Evolutionary conservation across 2,329 filamentous ascomycete species (phyloP).

Genomic region (Pestalotiopsis sp.): DNA sequence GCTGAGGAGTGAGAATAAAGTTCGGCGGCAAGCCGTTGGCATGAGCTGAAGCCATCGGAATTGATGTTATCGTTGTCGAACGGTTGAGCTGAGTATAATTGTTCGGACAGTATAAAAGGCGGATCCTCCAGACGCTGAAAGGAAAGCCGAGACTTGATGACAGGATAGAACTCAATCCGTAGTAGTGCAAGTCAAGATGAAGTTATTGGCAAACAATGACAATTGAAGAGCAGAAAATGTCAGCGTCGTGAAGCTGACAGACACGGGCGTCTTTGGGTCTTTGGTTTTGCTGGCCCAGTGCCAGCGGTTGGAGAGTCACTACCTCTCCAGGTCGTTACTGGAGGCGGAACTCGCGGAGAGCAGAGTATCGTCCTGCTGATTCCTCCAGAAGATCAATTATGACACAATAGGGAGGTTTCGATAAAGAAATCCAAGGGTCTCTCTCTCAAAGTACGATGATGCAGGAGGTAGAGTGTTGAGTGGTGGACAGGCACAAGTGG

Average conservation of each 20-base stretch:
- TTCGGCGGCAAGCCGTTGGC: slow-evolving; percentile 45
- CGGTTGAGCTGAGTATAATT: not conserved
- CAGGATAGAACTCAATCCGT: not conserved
- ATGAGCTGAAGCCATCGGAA: slow-evolving; percentile 4
- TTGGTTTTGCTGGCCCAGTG: not conserved
- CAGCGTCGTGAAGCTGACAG: slow-evolving; percentile 4
- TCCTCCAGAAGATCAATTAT: not conserved
- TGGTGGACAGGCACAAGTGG: slow-evolving; percentile 5
- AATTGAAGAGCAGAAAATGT: not conserved
- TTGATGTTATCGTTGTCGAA: not conserved
- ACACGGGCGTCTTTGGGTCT: not conserved
- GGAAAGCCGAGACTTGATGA: not conserved
- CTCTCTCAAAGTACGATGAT: not conserved
- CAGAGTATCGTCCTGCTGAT: not conserved
- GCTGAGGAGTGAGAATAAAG: slow-evolving; percentile 73
- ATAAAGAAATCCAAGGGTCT: slow-evolving; percentile 5
- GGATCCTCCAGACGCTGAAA: not conserved
- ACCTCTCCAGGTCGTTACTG: not conserved
- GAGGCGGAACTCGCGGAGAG: not conserved
- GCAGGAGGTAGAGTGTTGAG: slow-evolving; percentile 8
- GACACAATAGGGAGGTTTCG: not conserved
- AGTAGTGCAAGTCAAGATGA: not conserved
- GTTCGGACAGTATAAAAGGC: not conserved
- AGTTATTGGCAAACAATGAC: not conserved
- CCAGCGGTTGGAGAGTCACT: not conserved